Base-by-base conservation (phyloP, 1,284 basidiomycete genomes). In the Cutaneotrichosporon sp. region DNA sequence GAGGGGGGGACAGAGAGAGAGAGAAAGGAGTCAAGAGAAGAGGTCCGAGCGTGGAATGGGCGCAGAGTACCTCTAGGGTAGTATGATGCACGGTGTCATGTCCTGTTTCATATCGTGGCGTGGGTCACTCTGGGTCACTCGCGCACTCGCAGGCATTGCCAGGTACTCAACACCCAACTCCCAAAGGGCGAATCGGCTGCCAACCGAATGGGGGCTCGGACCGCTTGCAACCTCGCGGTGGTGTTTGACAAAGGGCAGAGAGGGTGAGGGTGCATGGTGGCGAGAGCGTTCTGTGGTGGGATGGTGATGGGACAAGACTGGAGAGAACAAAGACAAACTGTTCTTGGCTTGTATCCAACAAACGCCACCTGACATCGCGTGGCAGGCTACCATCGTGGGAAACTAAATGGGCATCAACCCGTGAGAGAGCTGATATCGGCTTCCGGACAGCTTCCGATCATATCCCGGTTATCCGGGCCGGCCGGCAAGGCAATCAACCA, bases 11-110 rank as follows among this genome's bases (percentile, higher is more conserved):
- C n/a, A n/a, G n/a, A n/a, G 18, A n/a, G 18, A n/a, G n/a, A n/a
- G 42, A 18, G 8, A 20, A 18, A 18, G 42, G 18, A n/a, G n/a
- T n/a, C n/a, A n/a, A n/a, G 34, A 36, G 9, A 36, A 42, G 36
- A 42, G 13, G 51, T 38, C 51, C 20, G 13, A 53, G 51, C 51
- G 24, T 27, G 51, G 51, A 34, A 53, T 53, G 51, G 34, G 33
- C 33, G 47, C 25, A 11, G 18, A 18, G 38, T 47, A 42, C 22
- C 22, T 14, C 45, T 24, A 13, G 45, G 22, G 45, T 22, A 16
- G 2, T 14, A 11, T 29, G 16, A 18, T 42, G 38, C 38, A 42
- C 38, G 38, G 16, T 42, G 38, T n/a, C 18, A 42, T 42, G 38
- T n/a, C 47, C 25, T 49, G 45, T 24, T 47, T 24, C 22, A 27